Percentiles rank a stretch among this genome's conserved stretches.
These are phyloP conservation scores for Aspergillus terreus DNA, from an alignment of 2,329 filamentous ascomycete genomes.

Conservation along the genomic window DNA sequence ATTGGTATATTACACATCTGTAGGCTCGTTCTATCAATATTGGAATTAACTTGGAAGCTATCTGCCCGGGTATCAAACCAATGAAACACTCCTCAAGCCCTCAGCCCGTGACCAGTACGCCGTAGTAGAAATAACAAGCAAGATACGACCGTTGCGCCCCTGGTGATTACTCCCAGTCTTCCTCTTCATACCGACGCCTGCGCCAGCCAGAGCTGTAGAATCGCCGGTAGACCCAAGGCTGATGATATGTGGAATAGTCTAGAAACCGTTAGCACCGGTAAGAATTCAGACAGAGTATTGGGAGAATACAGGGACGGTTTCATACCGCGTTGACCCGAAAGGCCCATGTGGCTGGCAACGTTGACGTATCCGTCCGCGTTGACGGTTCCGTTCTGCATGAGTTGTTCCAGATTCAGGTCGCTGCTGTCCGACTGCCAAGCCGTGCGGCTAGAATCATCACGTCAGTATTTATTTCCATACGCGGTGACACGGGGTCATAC, in stretches of 20 bases:
- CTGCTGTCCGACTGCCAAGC: constrained; percentile 35
- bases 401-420: constrained; percentile 26
- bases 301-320: constrained; percentile 17
- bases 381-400: constrained; percentile 26
- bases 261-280: constrained; percentile 1
- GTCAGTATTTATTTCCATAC: too few relatives aligned
- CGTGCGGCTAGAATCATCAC: constrained; percentile 30
- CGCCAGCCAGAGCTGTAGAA: constrained; percentile 20
- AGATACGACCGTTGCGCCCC: too few relatives aligned
- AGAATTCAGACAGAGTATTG: constrained; percentile 1
- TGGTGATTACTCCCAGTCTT: neutral
- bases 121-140: too few relatives aligned
- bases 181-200: neutral
- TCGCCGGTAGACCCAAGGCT: constrained; percentile 30
- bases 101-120: too few relatives aligned
- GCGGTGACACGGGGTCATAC: constrained; percentile 21
- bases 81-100: too few relatives aligned
- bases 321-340: constrained; percentile 38
- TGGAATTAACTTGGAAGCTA: too few relatives aligned
- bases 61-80: too few relatives aligned
- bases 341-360: constrained; percentile 39
- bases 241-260: constrained; percentile 43
- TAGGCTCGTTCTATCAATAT: too few relatives aligned
- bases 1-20: too few relatives aligned
- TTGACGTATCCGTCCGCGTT: constrained; percentile 44